Conservation (phyloP, 108 stramenopile genomes). For the Craspedostauros australis region DNA sequence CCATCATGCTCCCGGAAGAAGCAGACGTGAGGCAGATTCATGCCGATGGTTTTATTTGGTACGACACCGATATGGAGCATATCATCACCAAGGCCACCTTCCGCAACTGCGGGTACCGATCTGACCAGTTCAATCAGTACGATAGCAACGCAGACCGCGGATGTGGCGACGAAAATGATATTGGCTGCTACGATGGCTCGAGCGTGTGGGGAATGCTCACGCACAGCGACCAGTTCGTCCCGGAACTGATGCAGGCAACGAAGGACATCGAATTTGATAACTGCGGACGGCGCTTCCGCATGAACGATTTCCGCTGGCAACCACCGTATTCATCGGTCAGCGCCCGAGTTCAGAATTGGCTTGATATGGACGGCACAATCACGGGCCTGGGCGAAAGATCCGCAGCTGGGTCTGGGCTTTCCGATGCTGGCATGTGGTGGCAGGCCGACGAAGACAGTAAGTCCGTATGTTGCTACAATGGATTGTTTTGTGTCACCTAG, state of each 20-base stretch:
- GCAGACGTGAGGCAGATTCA: background rate
- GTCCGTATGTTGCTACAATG: too few species aligned
- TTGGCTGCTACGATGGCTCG: constrained; percentile 16
- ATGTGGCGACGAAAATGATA: constrained; percentile 10
- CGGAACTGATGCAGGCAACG: constrained; percentile 35
- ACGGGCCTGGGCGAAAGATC: constrained; percentile 13
- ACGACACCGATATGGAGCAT: constrained; percentile 37
- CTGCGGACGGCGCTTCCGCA: constrained; percentile 26
- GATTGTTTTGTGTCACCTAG: too few species aligned
- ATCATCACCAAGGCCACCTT: constrained; percentile 29
- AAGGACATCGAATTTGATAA: constrained; percentile 21
- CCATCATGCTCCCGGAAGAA: constrained; percentile 5
- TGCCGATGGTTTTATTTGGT: constrained; percentile 31
- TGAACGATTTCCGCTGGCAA: background rate
- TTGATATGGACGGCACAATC: constrained; percentile 26
- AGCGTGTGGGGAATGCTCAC: constrained; percentile 30
- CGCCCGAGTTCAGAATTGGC: constrained; percentile 29
- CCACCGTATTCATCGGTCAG: too few species aligned
- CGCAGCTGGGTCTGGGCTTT: constrained; percentile 20
- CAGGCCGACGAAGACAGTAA: constrained; percentile 12
- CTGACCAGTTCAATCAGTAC: constrained; percentile 19
- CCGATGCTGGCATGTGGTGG: constrained; percentile 28
- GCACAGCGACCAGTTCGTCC: constrained; percentile 21
- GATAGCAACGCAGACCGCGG: constrained; percentile 20
- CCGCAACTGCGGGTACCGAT: constrained; percentile 30